Percentiles rank a stretch among this genome's conserved stretches.
phyloP scores from a whole-genome alignment of 2,329 filamentous ascomycete genomes.

The Colletotrichum agaves region DNA sequence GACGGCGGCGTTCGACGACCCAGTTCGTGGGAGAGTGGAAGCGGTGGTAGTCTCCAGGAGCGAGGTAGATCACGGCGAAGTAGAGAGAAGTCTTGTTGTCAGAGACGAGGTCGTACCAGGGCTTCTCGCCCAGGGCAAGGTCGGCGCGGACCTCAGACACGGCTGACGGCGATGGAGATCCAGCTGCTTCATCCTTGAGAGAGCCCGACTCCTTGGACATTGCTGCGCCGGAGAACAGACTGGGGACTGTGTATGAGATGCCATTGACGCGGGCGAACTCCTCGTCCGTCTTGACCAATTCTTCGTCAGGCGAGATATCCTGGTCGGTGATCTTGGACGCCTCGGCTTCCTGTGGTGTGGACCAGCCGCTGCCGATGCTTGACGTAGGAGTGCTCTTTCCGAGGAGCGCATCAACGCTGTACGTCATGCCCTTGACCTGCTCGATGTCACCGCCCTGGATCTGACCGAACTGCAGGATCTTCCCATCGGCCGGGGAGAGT shows the following conservation, averaged over 20 bases:
- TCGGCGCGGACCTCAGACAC: slow-evolving; percentile 87
- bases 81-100: slow-evolving; percentile 80
- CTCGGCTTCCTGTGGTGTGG: slow-evolving; percentile 42
- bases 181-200: slow-evolving; percentile 78
- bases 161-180: slow-evolving; percentile 70
- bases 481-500: slow-evolving; percentile 89
- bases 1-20: slow-evolving; percentile 94
- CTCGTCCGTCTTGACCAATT: slow-evolving; percentile 81
- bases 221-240: slow-evolving; percentile 80
- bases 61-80: slow-evolving; percentile 95
- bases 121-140: slow-evolving; percentile 75
- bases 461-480: slow-evolving; percentile 88
- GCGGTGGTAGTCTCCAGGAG: slow-evolving; percentile 96
- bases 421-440: slow-evolving; percentile 98
- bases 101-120: slow-evolving; percentile 77
- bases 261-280: slow-evolving; percentile 96
- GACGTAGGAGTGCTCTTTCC: slow-evolving; percentile 71
- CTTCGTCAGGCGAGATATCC: slow-evolving; percentile 62
- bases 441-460: slow-evolving; percentile 96
- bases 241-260: slow-evolving; percentile 92
- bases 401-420: slow-evolving; percentile 91
- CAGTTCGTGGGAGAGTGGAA: slow-evolving; percentile 96
- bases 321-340: slow-evolving; percentile 41
- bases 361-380: slow-evolving; percentile 59
- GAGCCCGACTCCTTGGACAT: slow-evolving; percentile 58